Conservation (phyloP, 2,329 filamentous ascomycete genomes). For the Didymellaceae sp. region DNA sequence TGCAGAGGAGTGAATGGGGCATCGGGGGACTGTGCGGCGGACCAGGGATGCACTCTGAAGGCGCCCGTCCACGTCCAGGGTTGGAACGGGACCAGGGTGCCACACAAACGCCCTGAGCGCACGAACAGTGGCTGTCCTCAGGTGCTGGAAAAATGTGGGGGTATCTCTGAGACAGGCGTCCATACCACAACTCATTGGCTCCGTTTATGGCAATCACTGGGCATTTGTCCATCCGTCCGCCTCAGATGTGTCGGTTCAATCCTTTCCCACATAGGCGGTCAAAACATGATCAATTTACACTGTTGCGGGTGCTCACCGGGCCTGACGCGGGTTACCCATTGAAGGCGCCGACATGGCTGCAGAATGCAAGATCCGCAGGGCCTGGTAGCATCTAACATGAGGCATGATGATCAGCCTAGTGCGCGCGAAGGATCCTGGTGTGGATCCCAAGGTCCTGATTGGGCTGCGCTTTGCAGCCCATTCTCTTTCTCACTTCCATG, state of each 20-base stretch:
- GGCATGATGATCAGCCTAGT: constrained; percentile 21
- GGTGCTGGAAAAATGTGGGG: constrained; percentile 41
- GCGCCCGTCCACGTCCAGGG: constrained; percentile 29
- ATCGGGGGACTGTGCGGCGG: constrained; percentile 33
- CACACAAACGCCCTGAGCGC: constrained; percentile 36
- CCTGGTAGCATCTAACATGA: constrained; percentile 11
- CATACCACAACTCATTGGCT: constrained; percentile 36
- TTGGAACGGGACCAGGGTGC: constrained; percentile 35
- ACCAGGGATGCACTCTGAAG: constrained; percentile 38
- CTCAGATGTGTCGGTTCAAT: constrained; percentile 15
- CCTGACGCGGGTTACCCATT: neutral
- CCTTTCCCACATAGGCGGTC: constrained; percentile 1
- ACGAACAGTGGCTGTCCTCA: constrained; percentile 34
- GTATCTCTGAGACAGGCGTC: constrained; percentile 33
- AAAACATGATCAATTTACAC: constrained; percentile 2
- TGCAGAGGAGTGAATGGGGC: constrained; percentile 31
- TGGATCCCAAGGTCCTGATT: constrained; percentile 30
- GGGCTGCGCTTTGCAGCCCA: constrained; percentile 15
- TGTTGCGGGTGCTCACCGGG: neutral
- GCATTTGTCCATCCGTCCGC: constrained; percentile 12
- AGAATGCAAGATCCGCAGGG: constrained; percentile 12
- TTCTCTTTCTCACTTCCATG: constrained; percentile 22
- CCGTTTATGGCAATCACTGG: constrained; percentile 14
- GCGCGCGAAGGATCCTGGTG: constrained; percentile 30
- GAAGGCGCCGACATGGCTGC: constrained; percentile 5